These are phyloP conservation scores for Abortiporus biennis DNA, from an alignment of 1,284 basidiomycete genomes.

Conservation along the genomic window DNA sequence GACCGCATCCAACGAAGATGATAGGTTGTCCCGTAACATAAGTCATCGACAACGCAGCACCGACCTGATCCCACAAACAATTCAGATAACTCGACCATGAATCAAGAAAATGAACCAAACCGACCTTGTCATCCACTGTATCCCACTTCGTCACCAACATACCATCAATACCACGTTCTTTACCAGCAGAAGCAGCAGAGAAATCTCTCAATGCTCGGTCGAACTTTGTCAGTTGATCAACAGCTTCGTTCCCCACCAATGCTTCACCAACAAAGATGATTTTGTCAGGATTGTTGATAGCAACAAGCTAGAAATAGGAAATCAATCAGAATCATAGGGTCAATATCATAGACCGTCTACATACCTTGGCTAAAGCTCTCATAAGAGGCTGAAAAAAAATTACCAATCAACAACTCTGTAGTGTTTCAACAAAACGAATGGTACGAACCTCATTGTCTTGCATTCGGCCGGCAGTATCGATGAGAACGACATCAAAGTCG, in stretches of 20 bases:
- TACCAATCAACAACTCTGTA: constrained; percentile 1
- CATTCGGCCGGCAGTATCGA: constrained; percentile 98
- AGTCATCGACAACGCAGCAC: constrained; percentile 94
- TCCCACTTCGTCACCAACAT: constrained; percentile 98
- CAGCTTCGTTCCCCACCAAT: constrained; percentile 93
- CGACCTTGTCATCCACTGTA: constrained; percentile 88
- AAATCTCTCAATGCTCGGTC: constrained; percentile 89
- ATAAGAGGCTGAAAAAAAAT: constrained; percentile 68
- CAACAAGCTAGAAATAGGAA: constrained; percentile 57
- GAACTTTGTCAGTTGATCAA: constrained; percentile 93
- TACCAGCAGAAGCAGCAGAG: constrained; percentile 60
- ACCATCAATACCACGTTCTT: constrained; percentile 88
- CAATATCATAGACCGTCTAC: no score
- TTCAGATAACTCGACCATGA: not conserved
- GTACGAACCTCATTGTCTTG: constrained; percentile 87
- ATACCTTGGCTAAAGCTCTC: constrained; percentile 93
- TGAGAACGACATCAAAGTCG: constrained; percentile 89
- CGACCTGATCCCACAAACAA: constrained; percentile 55
- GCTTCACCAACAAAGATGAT: constrained; percentile 96
- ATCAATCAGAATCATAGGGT: not conserved
- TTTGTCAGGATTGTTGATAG: constrained; percentile 91
- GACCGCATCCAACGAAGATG: constrained; percentile 93
- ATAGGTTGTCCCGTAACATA: constrained; percentile 97
- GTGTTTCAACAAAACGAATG: constrained; percentile 1
- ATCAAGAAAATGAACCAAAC: constrained; percentile 8